Evolutionary conservation across 768 basidiomycete species (phyloP).

Genomic region (Boletus insuetus): DNA sequence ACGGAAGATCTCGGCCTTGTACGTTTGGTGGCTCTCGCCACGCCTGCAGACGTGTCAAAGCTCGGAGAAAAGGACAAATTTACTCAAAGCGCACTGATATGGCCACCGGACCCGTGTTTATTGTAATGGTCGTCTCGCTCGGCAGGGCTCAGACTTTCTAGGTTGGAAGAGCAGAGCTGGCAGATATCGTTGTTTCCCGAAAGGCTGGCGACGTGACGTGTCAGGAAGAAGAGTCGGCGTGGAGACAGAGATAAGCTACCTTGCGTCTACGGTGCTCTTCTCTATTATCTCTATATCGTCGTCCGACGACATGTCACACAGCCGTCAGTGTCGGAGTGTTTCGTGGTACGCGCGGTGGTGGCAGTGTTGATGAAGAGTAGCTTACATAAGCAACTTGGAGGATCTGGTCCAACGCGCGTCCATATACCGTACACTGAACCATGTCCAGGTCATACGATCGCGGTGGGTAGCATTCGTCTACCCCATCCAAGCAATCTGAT

Average conservation of each 20-base stretch:
- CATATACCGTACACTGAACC: conserved; percentile 18
- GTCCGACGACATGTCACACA: not conserved
- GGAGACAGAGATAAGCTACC: conserved; percentile 7
- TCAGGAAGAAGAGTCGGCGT: not conserved
- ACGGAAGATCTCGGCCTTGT: conserved; percentile 14
- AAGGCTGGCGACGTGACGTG: conserved; percentile 1
- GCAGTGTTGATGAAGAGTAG: not conserved
- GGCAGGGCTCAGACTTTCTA: conserved; percentile 36
- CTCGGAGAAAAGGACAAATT: not conserved
- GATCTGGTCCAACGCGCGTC: conserved; percentile 54
- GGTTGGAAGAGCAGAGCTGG: conserved; percentile 46
- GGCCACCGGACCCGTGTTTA: conserved; percentile 37
- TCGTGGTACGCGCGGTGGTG: not conserved
- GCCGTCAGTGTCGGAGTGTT: too few species aligned
- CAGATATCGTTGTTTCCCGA: conserved; percentile 36
- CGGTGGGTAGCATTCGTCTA: conserved; percentile 51
- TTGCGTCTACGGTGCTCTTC: not conserved
- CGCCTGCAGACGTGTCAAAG: conserved; percentile 11
- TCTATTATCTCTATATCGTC: conserved; percentile 29
- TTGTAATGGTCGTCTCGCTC: conserved; percentile 58
- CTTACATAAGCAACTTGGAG: conserved; percentile 25
- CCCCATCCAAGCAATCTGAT: not conserved
- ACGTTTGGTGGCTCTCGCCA: conserved; percentile 1
- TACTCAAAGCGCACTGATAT: conserved; percentile 6
- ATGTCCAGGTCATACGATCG: conserved; percentile 98